Conservation (phyloP, 2,329 filamentous ascomycete genomes). For the Zalaria sp. region DNA sequence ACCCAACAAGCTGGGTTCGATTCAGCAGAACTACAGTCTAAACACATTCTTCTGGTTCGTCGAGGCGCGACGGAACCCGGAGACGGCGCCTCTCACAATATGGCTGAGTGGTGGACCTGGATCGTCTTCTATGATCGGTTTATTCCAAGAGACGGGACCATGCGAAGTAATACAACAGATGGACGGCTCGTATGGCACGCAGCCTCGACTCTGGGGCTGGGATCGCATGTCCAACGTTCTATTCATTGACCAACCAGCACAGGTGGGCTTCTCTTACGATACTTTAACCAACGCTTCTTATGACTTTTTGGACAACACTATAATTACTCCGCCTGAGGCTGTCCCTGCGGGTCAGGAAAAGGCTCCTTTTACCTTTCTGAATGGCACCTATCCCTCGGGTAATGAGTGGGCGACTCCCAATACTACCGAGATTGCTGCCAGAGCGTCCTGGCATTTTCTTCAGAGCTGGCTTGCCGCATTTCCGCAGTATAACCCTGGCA, state of each 20-base stretch:
- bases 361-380: constrained; percentile 31
- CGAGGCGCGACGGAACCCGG: constrained; percentile 35
- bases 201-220: constrained; percentile 50
- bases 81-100: constrained; percentile 41
- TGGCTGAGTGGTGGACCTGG: constrained; percentile 58
- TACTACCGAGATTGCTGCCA: constrained; percentile 20
- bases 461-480: constrained; percentile 40
- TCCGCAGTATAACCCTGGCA: constrained; percentile 26
- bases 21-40: constrained; percentile 41
- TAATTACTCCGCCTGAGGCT: constrained; percentile 23
- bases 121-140: constrained; percentile 48
- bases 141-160: constrained; percentile 46
- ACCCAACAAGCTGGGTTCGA: constrained; percentile 30
- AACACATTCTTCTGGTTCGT: constrained; percentile 56
- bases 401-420: constrained; percentile 22
- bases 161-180: constrained; percentile 27
- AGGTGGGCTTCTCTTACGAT: constrained; percentile 58
- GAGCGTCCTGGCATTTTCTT: constrained; percentile 49
- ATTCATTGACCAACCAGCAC: constrained; percentile 51
- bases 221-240: constrained; percentile 46
- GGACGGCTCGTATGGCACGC: constrained; percentile 36
- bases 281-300: constrained; percentile 46
- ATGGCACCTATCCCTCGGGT: constrained; percentile 52
- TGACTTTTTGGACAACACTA: constrained; percentile 28
- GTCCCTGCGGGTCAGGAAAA: neutral